Percentiles rank a stretch among this genome's conserved stretches.
phyloP scores from a whole-genome alignment of 768 basidiomycete genomes.

The Xerocomellus intermedius region DNA sequence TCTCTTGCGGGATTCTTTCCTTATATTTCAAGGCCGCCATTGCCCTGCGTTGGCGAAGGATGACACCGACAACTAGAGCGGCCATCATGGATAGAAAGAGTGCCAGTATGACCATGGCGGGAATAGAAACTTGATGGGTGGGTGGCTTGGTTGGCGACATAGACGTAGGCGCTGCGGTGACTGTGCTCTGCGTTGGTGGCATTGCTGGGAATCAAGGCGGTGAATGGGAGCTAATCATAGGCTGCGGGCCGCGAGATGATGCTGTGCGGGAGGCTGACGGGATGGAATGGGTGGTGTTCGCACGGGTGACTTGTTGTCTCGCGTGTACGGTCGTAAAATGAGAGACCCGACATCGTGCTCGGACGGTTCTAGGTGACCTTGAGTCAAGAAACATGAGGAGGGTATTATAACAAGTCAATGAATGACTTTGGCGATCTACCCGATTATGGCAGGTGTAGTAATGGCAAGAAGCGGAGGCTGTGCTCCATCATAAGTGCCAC shows the following conservation, averaged over 20 bases:
- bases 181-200: constrained; percentile 17
- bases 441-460: constrained; percentile 13
- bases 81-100: constrained; percentile 21
- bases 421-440: constrained; percentile 2
- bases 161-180: background rate
- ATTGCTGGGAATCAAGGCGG: background rate
- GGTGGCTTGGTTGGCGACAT: background rate
- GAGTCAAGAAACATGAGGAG: background rate
- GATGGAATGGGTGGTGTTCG: background rate
- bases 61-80: constrained; percentile 16
- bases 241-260: background rate
- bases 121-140: constrained; percentile 14
- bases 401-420: background rate
- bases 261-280: constrained; percentile 16
- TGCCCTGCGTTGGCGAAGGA: constrained; percentile 18
- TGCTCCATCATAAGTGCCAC: background rate
- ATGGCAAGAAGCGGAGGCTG: background rate
- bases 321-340: background rate
- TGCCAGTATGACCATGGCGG: constrained; percentile 20
- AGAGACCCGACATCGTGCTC: background rate
- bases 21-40: background rate
- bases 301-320: background rate
- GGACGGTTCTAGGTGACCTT: background rate
- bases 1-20: background rate
- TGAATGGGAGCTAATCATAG: background rate